Percentiles rank a stretch among this genome's conserved stretches.
Evolutionary conservation across 805 yeast genomes (phyloP).

Genomic region (Kuraishia molischiana): DNA sequence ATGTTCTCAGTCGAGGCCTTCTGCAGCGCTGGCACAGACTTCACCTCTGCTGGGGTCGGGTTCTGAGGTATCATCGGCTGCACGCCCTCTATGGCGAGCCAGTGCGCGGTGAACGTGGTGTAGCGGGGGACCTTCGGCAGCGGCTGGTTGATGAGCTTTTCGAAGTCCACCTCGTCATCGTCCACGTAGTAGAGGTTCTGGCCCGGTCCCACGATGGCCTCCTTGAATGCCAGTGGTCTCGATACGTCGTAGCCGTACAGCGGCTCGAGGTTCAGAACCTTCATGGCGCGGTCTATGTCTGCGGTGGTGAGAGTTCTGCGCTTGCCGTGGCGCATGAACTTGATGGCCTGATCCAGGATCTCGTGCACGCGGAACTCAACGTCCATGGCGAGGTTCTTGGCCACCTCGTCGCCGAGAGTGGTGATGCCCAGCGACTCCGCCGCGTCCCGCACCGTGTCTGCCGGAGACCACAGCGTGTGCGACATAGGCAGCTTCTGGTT

Average conservation of each 20-base stretch:
- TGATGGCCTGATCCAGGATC: constrained; percentile 88
- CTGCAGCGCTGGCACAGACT: constrained; percentile 62
- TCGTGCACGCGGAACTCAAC: constrained; percentile 97
- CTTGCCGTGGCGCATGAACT: constrained; percentile 92
- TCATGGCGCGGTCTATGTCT: constrained; percentile 75
- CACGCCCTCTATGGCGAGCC: constrained; percentile 98
- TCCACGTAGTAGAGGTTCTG: constrained; percentile 89
- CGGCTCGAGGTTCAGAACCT: constrained; percentile 87
- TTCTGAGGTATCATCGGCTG: constrained; percentile 97
- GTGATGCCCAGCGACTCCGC: constrained; percentile 84
- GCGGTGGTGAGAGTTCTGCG: constrained; percentile 70
- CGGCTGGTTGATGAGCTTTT: constrained; percentile 85
- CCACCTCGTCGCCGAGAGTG: constrained; percentile 79
- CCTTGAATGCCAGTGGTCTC: constrained; percentile 69
- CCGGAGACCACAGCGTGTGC: constrained; percentile 94
- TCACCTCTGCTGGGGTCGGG: constrained; percentile 75
- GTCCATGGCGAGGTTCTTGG: constrained; percentile 95
- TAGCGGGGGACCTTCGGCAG: constrained; percentile 91
- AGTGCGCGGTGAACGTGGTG: constrained; percentile 88
- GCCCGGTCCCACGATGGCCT: constrained; percentile 84
- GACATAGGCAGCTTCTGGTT: constrained; percentile 47
- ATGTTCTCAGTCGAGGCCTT: constrained; percentile 75
- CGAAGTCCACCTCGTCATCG: constrained; percentile 89
- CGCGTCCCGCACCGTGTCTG: constrained; percentile 92
- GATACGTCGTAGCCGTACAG: constrained; percentile 76